Evolutionary conservation across 2,329 filamentous ascomycete genomes (phyloP), one percentile per base, ranked within the genome.

Genomic region (Penicillium sp.): DNA sequence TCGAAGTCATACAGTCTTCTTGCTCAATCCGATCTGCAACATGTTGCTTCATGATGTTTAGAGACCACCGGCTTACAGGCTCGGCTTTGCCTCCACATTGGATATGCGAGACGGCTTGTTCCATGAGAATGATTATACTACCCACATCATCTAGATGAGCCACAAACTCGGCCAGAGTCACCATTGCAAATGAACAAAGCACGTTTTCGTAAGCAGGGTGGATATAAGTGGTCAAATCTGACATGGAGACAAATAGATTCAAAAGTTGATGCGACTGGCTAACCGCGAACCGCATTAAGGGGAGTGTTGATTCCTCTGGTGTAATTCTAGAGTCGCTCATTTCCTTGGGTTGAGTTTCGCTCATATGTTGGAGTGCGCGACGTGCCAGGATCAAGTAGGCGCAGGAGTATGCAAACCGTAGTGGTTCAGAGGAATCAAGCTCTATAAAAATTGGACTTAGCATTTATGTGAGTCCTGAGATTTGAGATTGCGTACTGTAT

Each of bases 81-180:
- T 64, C 62, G 2, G 60, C 29, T 49, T 64, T 62, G 12, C 60
- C 60, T 4, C 60, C 60, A 25, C 54, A 57, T 41, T 62, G 62
- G 23, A 64, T 61, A 54, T 64, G 62, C 1, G 62, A 62, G 6
- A 64, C 50, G 15, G 45, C 50, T 15, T 33, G 29, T 17, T 47
- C 45, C 45, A 47, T 47, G 13, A 47, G 29, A 23, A 47, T 9
- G 15, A 47, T 23, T 17, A 33, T 12, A 23, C 45, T 33, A 1
- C 19, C 13, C 19, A 47, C 29, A 5, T 33, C 29, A 33, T 47
- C 45, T 23, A 47, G 10, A 47, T 47, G 19, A 3, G 13, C 8
- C 13, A 47, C 29, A 17, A 47, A 47, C 13, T 47, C 45, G 12
- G 45, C 45, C 4, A 47, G 19, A 33, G 45, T 35, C 29, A 47